These are phyloP conservation scores for Trichoderma semiorbis DNA, from an alignment of 2,329 filamentous ascomycete genomes.

Conservation along the genomic window DNA sequence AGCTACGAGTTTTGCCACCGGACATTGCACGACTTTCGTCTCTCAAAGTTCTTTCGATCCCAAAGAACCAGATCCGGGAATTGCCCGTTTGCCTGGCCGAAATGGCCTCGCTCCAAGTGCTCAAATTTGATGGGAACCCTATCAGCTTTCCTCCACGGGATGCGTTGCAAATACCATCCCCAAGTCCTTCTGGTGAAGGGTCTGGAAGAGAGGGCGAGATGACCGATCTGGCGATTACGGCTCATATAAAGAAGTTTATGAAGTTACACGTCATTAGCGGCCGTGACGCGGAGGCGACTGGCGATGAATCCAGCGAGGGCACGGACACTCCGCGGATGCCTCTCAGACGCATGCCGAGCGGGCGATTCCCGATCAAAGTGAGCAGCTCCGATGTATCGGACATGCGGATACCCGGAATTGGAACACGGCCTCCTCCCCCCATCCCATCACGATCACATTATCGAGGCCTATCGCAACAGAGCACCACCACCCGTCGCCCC, in stretches of 20 bases:
- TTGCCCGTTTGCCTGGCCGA: slow-evolving; percentile 81
- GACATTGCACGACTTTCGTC: slow-evolving; percentile 79
- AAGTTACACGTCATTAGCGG: slow-evolving; percentile 51
- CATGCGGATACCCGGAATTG: slow-evolving; percentile 63
- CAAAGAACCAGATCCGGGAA: slow-evolving; percentile 81
- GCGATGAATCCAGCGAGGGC: slow-evolving; percentile 66
- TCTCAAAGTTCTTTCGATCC: slow-evolving; percentile 83
- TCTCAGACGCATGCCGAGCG: slow-evolving; percentile 59
- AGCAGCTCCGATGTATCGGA: slow-evolving; percentile 68
- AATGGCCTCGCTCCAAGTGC: slow-evolving; percentile 82
- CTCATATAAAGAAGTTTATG: slow-evolving; percentile 60
- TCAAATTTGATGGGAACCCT: slow-evolving; percentile 88
- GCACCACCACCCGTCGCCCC: slow-evolving; percentile 61
- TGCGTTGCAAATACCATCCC: slow-evolving; percentile 57
- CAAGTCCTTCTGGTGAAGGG: slow-evolving; percentile 54
- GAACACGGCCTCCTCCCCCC: slow-evolving; percentile 67
- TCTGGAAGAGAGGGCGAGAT: slow-evolving; percentile 58
- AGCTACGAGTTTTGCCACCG: slow-evolving; percentile 70
- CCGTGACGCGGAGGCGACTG: slow-evolving; percentile 53
- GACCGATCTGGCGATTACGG: slow-evolving; percentile 56
- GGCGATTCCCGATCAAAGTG: slow-evolving; percentile 67
- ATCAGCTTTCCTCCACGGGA: slow-evolving; percentile 75
- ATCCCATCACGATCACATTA: slow-evolving; percentile 77
- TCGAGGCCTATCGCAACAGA: slow-evolving; percentile 69
- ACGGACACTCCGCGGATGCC: slow-evolving; percentile 75